phyloP scores from a whole-genome alignment of 768 basidiomycete genomes.

The Dioszegia hungarica region DNA sequence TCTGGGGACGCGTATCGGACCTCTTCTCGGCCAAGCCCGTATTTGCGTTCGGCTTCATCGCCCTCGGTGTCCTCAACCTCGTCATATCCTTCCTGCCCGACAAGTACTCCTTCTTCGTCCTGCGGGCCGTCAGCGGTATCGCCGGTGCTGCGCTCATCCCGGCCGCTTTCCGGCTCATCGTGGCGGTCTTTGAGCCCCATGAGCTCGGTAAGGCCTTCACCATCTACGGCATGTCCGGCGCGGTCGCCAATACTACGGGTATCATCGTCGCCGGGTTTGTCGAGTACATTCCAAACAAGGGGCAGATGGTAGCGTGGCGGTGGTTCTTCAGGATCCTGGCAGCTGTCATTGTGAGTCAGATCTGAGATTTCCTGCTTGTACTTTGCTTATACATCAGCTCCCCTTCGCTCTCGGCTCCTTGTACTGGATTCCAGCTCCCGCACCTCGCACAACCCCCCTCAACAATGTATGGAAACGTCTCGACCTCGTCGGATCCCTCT shows the following conservation, averaged over 20 bases:
- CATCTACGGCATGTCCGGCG: slow-evolving; percentile 24
- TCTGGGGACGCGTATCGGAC: slow-evolving; percentile 29
- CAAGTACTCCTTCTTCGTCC: slow-evolving; percentile 31
- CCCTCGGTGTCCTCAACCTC: slow-evolving; percentile 25
- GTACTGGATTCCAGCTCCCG: slow-evolving; percentile 16
- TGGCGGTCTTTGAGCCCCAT: slow-evolving; percentile 22
- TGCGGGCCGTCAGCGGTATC: slow-evolving; percentile 29
- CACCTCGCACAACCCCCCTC: slow-evolving; percentile 4
- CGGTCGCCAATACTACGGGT: slow-evolving; percentile 21
- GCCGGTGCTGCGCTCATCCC: slow-evolving; percentile 23
- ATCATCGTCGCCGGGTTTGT: slow-evolving; percentile 26
- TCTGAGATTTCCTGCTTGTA: background rate
- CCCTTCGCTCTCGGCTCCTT: slow-evolving; percentile 12
- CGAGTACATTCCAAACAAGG: slow-evolving; percentile 16
- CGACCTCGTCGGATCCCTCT: slow-evolving; percentile 34
- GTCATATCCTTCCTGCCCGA: slow-evolving; percentile 28
- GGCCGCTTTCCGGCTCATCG: slow-evolving; percentile 23
- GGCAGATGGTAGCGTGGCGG: slow-evolving; percentile 27
- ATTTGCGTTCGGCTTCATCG: slow-evolving; percentile 27
- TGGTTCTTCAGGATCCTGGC: slow-evolving; percentile 37
- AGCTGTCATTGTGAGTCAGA: slow-evolving; percentile 5
- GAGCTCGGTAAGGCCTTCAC: slow-evolving; percentile 26
- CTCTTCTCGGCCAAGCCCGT: slow-evolving; percentile 27
- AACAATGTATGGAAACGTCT: slow-evolving; percentile 30
- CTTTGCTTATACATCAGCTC: background rate